Evolutionary conservation across 805 yeast genomes (phyloP), one percentile per base, ranked within the genome.

Genomic region (Hanseniaspora nectarophila): DNA sequence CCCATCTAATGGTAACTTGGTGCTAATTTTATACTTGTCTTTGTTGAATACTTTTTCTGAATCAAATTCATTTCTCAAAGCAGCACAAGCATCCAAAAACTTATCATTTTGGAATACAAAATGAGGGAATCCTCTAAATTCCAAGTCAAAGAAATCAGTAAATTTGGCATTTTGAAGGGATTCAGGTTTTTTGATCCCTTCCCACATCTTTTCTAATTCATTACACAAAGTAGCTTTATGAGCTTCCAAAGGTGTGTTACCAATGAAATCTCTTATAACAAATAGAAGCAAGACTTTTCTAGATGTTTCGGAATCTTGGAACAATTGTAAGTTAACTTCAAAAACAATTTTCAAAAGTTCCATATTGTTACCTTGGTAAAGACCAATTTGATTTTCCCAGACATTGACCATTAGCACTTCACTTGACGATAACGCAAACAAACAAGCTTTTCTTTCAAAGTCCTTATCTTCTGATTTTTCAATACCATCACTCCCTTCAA

Each of bases 401-500:
- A 90, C 78, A 66, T 92, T 92, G 40, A 92, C 83, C 55, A 92
- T 87, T 59, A 92, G 72, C 5, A 89, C 80, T 62, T 92, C 97
- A 15, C 92, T 80, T 0, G 96, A 89, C 10, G 97, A 78, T 56
- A 92, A 71, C 0, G 98, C 97, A 71, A 92, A 92, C 40, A 92
- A 70, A 0, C 97, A 97, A 1, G 96, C 89, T 60, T 92, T 92
- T 54, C 98, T 77, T 67, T 92, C 98, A 66, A 92, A 92, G 67
- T 92, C 98, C 67, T 92, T 97, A 67, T 92, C 97, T 61, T 92
- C 98, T 24, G 97, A 97, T 53, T 97, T 77, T 68, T 92, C 98
- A 55, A 96, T 76, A 45, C 98, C 97, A 69, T 92, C 98, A 0
- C 97, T 89, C 45, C 98, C 98, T 68, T 92, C 98, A n/a, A 92